These are phyloP conservation scores for Ganoderma leucocontextum DNA, from an alignment of 1,284 basidiomycete genomes.

Conservation along the genomic window DNA sequence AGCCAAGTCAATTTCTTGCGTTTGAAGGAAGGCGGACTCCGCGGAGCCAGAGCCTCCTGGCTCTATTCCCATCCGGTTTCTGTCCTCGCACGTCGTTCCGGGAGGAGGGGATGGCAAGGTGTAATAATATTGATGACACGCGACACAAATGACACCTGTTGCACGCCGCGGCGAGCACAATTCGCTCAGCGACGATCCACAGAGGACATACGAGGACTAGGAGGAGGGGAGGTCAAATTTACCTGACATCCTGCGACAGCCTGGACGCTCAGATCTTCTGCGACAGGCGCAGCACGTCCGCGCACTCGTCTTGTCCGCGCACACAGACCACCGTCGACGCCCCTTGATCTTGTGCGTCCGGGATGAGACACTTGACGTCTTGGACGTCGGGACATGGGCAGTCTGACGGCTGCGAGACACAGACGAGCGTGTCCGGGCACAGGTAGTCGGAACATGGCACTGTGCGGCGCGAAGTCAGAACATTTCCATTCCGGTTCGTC, in stretches of 20 bases:
- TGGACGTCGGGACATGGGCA: constrained; percentile 54
- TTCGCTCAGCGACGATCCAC: neutral
- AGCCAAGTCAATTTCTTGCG: neutral
- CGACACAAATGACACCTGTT: neutral
- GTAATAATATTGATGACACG: constrained; percentile 3
- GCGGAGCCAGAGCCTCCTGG: neutral
- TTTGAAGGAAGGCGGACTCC: neutral
- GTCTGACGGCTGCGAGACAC: constrained; percentile 47
- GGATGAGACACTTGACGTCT: constrained; percentile 52
- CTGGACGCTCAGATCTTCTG: constrained; percentile 36
- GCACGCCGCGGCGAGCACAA: neutral
- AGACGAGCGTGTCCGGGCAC: constrained; percentile 50
- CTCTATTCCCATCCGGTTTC: neutral
- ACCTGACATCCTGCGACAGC: constrained; percentile 21
- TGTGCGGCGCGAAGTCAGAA: constrained; percentile 26
- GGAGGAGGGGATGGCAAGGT: neutral
- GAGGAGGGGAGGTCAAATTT: constrained; percentile 21
- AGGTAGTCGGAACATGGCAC: constrained; percentile 49
- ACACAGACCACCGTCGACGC: constrained; percentile 50
- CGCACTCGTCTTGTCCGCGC: constrained; percentile 48
- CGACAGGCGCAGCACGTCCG: constrained; percentile 45
- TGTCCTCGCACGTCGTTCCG: neutral
- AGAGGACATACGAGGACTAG: constrained; percentile 3
- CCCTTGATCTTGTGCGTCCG: constrained; percentile 45
- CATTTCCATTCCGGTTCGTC: too few relatives aligned